Evolutionary conservation across 2,329 filamentous ascomycete species (phyloP).

Genomic region (Trichoderma atroviride): DNA sequence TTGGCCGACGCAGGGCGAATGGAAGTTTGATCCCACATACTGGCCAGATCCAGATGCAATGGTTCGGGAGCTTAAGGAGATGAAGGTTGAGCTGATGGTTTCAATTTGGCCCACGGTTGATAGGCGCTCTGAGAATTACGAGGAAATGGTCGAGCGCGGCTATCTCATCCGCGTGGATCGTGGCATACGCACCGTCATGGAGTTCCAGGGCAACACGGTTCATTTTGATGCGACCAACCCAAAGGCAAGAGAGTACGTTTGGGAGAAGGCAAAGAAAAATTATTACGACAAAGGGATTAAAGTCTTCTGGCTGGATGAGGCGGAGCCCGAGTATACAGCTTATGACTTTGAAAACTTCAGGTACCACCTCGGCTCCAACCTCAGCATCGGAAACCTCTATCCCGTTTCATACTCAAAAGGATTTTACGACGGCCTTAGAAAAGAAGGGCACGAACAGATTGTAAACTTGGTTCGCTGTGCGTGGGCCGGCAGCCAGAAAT

Average conservation of each 20-base stretch:
- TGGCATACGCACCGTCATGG: conserved; percentile 60
- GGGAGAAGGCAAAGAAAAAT: conserved; percentile 60
- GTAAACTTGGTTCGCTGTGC: conserved; percentile 57
- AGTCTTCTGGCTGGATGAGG: conserved; percentile 70
- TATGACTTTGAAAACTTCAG: conserved; percentile 70
- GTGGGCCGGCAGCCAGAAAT: conserved; percentile 62
- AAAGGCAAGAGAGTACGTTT: conserved; percentile 59
- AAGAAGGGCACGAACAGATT: conserved; percentile 56
- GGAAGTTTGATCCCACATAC: conserved; percentile 65
- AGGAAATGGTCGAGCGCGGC: conserved; percentile 63
- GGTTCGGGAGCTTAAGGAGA: conserved; percentile 60
- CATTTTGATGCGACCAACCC: conserved; percentile 68
- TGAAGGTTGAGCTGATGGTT: conserved; percentile 68
- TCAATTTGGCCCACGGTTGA: conserved; percentile 72
- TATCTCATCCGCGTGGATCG: conserved; percentile 63
- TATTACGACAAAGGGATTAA: conserved; percentile 65
- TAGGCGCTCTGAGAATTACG: conserved; percentile 58
- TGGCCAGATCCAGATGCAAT: conserved; percentile 70
- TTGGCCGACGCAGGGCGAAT: conserved; percentile 68
- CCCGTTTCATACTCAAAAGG: conserved; percentile 59
- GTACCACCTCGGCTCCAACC: conserved; percentile 39
- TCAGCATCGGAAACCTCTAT: conserved; percentile 60
- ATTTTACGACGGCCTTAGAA: conserved; percentile 62
- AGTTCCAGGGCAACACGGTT: conserved; percentile 60
- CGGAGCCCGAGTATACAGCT: conserved; percentile 65